Conservation (phyloP, 2,329 filamentous ascomycete species). For the Epichloe sp. region DNA sequence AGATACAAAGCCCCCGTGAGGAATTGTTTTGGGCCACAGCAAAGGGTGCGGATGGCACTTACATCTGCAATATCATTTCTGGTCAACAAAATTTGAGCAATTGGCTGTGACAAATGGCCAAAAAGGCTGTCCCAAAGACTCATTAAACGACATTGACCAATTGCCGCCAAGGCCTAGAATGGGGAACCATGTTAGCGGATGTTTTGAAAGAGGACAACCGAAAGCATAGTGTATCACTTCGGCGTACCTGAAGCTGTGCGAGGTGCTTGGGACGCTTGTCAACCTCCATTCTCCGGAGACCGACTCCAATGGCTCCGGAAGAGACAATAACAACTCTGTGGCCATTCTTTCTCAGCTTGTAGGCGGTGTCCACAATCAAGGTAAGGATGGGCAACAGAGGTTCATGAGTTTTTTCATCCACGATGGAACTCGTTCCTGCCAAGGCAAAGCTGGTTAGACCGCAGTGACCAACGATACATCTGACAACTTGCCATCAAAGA, state of each 20-base stretch:
- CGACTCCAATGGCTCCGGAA: conserved; percentile 92
- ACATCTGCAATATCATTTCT: conserved; percentile 93
- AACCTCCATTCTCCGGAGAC: conserved; percentile 78
- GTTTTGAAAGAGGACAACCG: background rate
- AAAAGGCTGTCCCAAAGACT: conserved; percentile 93
- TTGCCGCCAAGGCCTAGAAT: conserved; percentile 69
- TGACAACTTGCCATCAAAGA: background rate
- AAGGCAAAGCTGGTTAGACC: background rate
- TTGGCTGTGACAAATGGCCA: conserved; percentile 71
- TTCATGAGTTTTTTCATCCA: conserved; percentile 90
- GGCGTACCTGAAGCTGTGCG: conserved; percentile 62
- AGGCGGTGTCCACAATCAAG: conserved; percentile 86
- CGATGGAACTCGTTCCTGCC: conserved; percentile 93
- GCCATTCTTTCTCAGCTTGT: conserved; percentile 76
- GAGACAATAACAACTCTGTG: conserved; percentile 94
- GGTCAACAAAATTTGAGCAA: conserved; percentile 89
- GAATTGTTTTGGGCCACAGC: background rate
- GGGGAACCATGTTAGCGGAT: background rate
- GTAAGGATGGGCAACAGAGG: conserved; percentile 83
- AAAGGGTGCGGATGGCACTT: conserved; percentile 19
- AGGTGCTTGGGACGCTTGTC: conserved; percentile 81
- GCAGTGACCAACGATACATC: background rate
- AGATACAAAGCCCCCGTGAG: background rate
- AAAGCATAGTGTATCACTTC: background rate
- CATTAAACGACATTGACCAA: conserved; percentile 91